Conservation (phyloP, 2,329 filamentous ascomycete genomes). For the Penicillium sp. region DNA sequence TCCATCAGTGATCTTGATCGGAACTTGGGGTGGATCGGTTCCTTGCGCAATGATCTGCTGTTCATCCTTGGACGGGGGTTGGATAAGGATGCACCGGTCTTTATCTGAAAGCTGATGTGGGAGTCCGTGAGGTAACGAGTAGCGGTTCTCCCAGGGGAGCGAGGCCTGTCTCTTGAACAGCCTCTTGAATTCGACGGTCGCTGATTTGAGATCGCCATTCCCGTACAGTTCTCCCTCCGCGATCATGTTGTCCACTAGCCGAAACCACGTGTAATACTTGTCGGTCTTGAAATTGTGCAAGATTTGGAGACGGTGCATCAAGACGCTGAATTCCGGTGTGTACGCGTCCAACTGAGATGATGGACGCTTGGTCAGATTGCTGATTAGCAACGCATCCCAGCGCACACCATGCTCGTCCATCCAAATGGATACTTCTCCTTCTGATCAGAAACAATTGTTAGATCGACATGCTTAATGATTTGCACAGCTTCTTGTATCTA, state of each 20-base stretch:
- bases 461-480: background rate
- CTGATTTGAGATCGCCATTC: conserved; percentile 5
- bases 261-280: background rate
- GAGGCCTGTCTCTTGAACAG: conserved; percentile 4
- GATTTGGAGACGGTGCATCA: conserved; percentile 16
- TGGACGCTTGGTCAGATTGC: background rate
- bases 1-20: background rate
- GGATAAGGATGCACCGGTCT: conserved; percentile 5
- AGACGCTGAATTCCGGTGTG: background rate
- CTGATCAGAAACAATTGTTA: background rate
- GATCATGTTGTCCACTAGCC: background rate
- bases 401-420: conserved; percentile 15
- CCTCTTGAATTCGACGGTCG: conserved; percentile 3
- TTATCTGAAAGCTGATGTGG: background rate
- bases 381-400: conserved; percentile 25
- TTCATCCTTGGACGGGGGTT: background rate
- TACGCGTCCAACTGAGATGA: too few species aligned
- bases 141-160: conserved; percentile 14
- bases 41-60: background rate
- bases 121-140: background rate
- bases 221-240: background rate
- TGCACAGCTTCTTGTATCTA: background rate
- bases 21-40: background rate
- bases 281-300: conserved; percentile 6
- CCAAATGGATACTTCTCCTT: conserved; percentile 12